Percentiles rank a stretch among this genome's conserved stretches.
Evolutionary conservation across 2,329 filamentous ascomycete genomes (phyloP).

Genomic region (Blastomyces parvus): DNA sequence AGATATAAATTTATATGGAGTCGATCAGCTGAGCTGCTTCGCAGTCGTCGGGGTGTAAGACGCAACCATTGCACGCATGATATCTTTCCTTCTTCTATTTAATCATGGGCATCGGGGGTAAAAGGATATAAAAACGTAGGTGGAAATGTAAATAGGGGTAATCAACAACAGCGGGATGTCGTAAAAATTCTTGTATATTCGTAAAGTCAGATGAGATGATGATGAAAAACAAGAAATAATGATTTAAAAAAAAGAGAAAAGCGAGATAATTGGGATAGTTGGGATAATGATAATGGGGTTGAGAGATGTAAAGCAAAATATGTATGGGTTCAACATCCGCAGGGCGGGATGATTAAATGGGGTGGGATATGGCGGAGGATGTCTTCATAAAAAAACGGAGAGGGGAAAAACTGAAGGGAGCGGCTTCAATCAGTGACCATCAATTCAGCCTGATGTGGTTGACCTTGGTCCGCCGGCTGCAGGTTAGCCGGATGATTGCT

Average conservation of each 20-base stretch:
- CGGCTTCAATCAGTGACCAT: conserved; percentile 37
- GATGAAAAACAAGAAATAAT: neutral
- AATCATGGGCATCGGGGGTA: neutral
- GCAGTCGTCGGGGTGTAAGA: neutral
- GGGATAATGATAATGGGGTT: neutral
- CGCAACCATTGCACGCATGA: neutral
- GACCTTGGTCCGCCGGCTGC: conserved; percentile 20
- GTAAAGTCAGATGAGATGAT: neutral
- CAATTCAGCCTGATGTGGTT: conserved; percentile 32
- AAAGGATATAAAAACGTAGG: neutral
- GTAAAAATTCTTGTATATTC: conserved; percentile 8
- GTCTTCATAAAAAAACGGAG: neutral
- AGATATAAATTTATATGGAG: neutral
- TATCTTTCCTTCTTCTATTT: neutral
- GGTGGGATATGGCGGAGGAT: neutral
- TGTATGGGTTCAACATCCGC: neutral
- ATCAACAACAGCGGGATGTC: neutral
- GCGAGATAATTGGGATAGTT: neutral
- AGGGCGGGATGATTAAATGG: neutral
- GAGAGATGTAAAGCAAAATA: neutral
- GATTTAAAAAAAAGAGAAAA: too few relatives aligned
- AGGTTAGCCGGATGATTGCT: conserved; percentile 23
- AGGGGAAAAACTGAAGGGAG: neutral
- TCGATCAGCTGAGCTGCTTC: neutral
- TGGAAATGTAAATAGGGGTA: neutral